A percentile compares a stretch with the other conserved stretches of the same genome.
phyloP scores from a whole-genome alignment of 495 filamentous ascomycete genomes.

The Bacidia gigantensis region DNA sequence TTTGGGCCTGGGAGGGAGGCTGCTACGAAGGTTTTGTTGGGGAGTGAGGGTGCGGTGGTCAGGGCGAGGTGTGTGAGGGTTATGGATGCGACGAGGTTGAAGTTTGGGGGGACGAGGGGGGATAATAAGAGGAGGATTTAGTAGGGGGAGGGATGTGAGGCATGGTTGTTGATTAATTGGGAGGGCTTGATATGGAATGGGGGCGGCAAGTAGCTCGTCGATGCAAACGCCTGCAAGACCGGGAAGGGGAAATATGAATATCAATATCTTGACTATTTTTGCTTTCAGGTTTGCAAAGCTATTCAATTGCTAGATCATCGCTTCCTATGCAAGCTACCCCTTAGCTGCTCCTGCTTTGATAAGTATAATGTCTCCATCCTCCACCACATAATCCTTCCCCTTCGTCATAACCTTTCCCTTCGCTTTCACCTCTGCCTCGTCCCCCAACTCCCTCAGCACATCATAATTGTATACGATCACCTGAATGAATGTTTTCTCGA shows the following conservation, averaged over 20 bases:
- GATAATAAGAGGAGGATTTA: conserved; percentile 67
- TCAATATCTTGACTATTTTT: no score
- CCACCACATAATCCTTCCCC: conserved; percentile 91
- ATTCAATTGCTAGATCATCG: neutral
- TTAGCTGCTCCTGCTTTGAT: conserved; percentile 96
- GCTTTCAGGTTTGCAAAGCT: neutral
- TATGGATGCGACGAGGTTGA: conserved; percentile 71
- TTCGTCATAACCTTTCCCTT: conserved; percentile 97
- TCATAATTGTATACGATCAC: conserved; percentile 72
- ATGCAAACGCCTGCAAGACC: no score
- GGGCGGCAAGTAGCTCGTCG: neutral
- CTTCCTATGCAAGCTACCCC: conserved; percentile 14
- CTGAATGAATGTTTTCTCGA: conserved; percentile 99
- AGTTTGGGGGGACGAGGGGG: conserved; percentile 91
- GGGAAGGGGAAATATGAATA: no score
- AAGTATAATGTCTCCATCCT: conserved; percentile 52
- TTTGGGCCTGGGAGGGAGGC: conserved; percentile 81
- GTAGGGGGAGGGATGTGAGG: conserved; percentile 24
- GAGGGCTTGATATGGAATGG: neutral
- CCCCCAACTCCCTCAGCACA: conserved; percentile 52
- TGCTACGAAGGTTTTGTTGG: conserved; percentile 73
- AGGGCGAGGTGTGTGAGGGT: conserved; percentile 59
- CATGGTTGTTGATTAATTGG: neutral
- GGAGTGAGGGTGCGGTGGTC: conserved; percentile 63
- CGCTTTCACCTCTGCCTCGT: conserved; percentile 72